A percentile compares a stretch with the other conserved stretches of the same genome.
Conservation (phyloP, 345 rosid genomes). For the Citrus inodora region DNA sequence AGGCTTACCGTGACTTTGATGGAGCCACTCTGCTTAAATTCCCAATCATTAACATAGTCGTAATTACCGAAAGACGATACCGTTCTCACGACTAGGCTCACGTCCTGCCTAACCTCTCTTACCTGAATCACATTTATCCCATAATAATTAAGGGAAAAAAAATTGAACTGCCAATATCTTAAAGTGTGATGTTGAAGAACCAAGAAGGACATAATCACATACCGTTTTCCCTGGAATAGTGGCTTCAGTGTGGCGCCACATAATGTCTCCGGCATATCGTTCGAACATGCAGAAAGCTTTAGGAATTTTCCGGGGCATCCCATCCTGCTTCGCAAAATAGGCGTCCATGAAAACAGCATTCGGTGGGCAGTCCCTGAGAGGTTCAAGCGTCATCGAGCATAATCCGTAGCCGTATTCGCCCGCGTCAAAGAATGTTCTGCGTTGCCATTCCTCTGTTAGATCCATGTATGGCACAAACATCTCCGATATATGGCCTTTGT, state of each 20-base stretch:
- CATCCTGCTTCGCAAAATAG: constrained; percentile 18
- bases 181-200: not conserved
- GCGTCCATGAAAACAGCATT: constrained; percentile 30
- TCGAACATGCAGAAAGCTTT: constrained; percentile 34
- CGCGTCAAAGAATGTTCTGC: constrained; percentile 21
- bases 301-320: constrained; percentile 4
- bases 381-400: constrained; percentile 17
- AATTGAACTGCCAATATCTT: not conserved
- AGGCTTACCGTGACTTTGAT: constrained; percentile 9
- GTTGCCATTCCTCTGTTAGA: constrained; percentile 26
- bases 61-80: constrained; percentile 28
- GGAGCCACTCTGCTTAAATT: constrained; percentile 31
- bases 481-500: constrained; percentile 30
- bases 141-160: no score
- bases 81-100: constrained; percentile 31
- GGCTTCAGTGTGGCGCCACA: constrained; percentile 52
- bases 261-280: constrained; percentile 37
- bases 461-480: constrained; percentile 37
- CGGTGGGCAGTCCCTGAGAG: constrained; percentile 26
- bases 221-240: constrained; percentile 26
- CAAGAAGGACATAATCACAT: not conserved
- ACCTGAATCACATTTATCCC: constrained; percentile 7
- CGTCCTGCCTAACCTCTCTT: constrained; percentile 28
- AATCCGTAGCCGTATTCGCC: constrained; percentile 34
- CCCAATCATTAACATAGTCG: constrained; percentile 32